Evolutionary conservation across 2,329 filamentous ascomycete species (phyloP).

Genomic region (Fusarium sp.): DNA sequence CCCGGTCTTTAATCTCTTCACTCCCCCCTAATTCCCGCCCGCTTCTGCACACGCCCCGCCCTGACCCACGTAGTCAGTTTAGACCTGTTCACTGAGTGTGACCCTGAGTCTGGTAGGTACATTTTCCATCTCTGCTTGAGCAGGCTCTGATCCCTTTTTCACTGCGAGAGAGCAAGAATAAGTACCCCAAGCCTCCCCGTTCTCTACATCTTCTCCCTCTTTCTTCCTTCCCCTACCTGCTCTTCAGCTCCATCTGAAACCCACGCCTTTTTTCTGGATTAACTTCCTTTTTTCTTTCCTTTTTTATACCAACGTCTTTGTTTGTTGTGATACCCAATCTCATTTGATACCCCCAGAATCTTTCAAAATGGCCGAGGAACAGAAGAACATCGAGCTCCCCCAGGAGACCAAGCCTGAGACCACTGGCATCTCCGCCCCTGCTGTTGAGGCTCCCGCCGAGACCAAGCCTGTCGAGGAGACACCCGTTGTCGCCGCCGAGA

Average conservation of each 20-base stretch:
- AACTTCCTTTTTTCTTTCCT: constrained; percentile 52
- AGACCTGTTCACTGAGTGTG: constrained; percentile 24
- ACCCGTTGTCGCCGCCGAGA: constrained; percentile 50
- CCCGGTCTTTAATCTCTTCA: constrained; percentile 34
- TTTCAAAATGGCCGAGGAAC: constrained; percentile 77
- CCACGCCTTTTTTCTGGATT: constrained; percentile 52
- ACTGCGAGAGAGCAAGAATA: constrained; percentile 50
- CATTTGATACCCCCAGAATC: constrained; percentile 57
- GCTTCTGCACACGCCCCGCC: constrained; percentile 35
- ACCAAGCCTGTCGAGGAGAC: constrained; percentile 56
- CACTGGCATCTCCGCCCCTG: constrained; percentile 47
- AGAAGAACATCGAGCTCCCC: constrained; percentile 75
- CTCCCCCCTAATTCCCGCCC: constrained; percentile 37
- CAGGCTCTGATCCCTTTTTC: constrained; percentile 22
- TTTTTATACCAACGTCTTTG: constrained; percentile 58
- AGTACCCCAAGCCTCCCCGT: constrained; percentile 56
- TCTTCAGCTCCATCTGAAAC: constrained; percentile 49
- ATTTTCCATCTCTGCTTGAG: background rate
- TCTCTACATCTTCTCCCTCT: constrained; percentile 43
- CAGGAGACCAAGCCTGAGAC: constrained; percentile 62
- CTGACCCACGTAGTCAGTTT: constrained; percentile 29
- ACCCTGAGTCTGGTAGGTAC: constrained; percentile 14
- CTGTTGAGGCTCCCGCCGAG: constrained; percentile 51
- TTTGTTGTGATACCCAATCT: constrained; percentile 65
- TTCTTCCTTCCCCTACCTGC: constrained; percentile 51